A percentile compares a stretch with the other conserved stretches of the same genome.
phyloP scores from a whole-genome alignment of 2,329 filamentous ascomycete genomes.

The Cercospora beticola region DNA sequence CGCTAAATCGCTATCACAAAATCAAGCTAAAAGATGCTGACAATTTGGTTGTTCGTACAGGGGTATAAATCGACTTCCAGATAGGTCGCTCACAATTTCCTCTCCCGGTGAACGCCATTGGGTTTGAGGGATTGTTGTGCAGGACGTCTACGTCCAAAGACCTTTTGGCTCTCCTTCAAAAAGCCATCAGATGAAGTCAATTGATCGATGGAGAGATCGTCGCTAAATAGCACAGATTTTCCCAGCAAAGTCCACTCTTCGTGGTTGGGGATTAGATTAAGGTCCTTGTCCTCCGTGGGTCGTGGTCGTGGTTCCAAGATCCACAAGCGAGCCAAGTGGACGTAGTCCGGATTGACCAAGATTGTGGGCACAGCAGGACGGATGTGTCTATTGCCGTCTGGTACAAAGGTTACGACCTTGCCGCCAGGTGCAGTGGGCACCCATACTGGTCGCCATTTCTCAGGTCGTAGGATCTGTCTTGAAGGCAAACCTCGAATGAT shows the following conservation, averaged over 20 bases:
- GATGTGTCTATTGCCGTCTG: conserved; percentile 25
- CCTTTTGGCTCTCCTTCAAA: conserved; percentile 24
- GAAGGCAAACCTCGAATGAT: conserved; percentile 37
- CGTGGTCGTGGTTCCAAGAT: conserved; percentile 38
- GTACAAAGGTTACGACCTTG: conserved; percentile 36
- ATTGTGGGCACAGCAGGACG: conserved; percentile 33
- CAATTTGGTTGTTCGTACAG: conserved; percentile 18
- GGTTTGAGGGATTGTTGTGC: not conserved
- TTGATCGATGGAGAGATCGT: conserved; percentile 33
- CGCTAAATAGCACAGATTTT: conserved; percentile 45
- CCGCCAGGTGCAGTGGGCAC: conserved; percentile 28
- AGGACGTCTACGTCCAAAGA: conserved; percentile 24
- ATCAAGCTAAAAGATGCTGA: conserved; percentile 17
- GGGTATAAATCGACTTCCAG: conserved; percentile 14
- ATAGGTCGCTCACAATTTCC: conserved; percentile 1
- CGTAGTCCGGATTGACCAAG: conserved; percentile 35
- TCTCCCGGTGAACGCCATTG: conserved; percentile 7
- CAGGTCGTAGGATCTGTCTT: conserved; percentile 31
- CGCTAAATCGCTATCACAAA: conserved; percentile 2
- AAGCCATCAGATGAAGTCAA: conserved; percentile 26
- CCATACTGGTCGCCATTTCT: conserved; percentile 35
- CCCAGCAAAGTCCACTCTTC: conserved; percentile 42
- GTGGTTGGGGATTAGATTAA: conserved; percentile 8
- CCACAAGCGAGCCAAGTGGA: conserved; percentile 40
- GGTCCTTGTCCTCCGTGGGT: conserved; percentile 1